Base-by-base conservation (phyloP, 352 stramenopile genomes). In the Thalassiosira sp. region DNA sequence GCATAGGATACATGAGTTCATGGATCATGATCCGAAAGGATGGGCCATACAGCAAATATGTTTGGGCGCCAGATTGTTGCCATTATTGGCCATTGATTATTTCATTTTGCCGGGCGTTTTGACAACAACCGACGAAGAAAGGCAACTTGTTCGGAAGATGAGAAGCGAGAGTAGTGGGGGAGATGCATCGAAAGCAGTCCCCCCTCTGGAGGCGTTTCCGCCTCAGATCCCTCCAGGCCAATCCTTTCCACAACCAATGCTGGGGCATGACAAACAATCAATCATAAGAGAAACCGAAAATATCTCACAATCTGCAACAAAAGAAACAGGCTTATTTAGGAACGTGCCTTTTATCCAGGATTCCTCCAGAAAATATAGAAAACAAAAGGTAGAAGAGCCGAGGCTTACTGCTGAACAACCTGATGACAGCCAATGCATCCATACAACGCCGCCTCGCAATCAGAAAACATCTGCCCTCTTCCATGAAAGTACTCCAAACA, bases 51-150 rank as follows among this genome's bases (percentile, higher is more conserved):
- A 63, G 33, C 52, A 64, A 25, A 46, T 82, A 24, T 16, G 52
- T n/a, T n/a, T n/a, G n/a, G n/a, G n/a, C n/a, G n/a, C n/a, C n/a
- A n/a, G n/a, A 20, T 52, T 74, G 18, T 24, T 72, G 7, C 65
- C 67, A 25, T 53, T 82, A 43, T 3, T 64, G 0, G 13, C 78
- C 7, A 20, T 82, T 1, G 66, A 82, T 71, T 73, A 45, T 10
- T 64, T 82, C 27, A 62, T 82, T 37, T 57, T 82, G 18, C 73
- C 73, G 7, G 73, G 73, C 3, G 43, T 82, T 42, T 48, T 77
- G 13, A 15, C 64, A 0, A 58, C 65, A 24, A n/a, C n/a, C n/a
- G 59, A 81, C 2, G 72, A 76, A 45, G 58, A 72, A 16, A 66
- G 35, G 42, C 10, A 27, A 35, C 31, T 18, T 15, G 48, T 40